phyloP scores from a whole-genome alignment of 768 basidiomycete species.

The Agrocybe praecox region DNA sequence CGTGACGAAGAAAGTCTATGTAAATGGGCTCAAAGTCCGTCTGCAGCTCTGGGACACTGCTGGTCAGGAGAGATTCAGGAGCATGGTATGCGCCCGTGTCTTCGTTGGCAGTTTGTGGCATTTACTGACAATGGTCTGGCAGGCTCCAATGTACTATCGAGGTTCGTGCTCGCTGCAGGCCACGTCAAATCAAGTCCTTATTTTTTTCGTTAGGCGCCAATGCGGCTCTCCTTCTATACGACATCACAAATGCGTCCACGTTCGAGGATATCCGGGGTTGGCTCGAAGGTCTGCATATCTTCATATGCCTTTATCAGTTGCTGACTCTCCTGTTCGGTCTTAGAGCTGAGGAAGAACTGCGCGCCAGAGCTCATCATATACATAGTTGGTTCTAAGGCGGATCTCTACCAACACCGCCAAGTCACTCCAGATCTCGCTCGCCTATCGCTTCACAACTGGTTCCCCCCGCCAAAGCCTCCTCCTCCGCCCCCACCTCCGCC shows the following conservation, averaged over 20 bases:
- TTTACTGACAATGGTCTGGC: constrained; percentile 14
- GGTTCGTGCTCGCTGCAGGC: constrained; percentile 35
- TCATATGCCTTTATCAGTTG: constrained; percentile 24
- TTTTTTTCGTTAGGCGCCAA: constrained; percentile 65
- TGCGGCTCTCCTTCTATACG: constrained; percentile 92
- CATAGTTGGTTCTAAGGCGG: constrained; percentile 93
- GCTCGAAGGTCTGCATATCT: constrained; percentile 66
- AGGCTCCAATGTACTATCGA: constrained; percentile 98
- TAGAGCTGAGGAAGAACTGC: constrained; percentile 91
- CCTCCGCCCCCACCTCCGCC: constrained; percentile 64
- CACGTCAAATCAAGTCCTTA: constrained; percentile 20
- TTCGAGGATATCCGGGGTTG: constrained; percentile 93
- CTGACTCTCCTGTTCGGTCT: constrained; percentile 21
- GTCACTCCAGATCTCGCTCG: constrained; percentile 83
- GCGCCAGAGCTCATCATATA: constrained; percentile 89
- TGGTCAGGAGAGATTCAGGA: constrained; percentile 90
- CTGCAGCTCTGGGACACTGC: constrained; percentile 93
- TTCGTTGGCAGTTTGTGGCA: constrained; percentile 14
- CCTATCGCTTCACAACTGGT: constrained; percentile 85
- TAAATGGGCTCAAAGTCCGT: constrained; percentile 85
- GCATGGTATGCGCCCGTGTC: constrained; percentile 66
- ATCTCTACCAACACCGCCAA: constrained; percentile 70
- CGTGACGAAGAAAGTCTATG: constrained; percentile 87
- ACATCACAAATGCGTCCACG: constrained; percentile 87
- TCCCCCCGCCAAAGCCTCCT: constrained; percentile 76